phyloP scores from a whole-genome alignment of 1,284 basidiomycete species.

The Puccinia coronata region DNA sequence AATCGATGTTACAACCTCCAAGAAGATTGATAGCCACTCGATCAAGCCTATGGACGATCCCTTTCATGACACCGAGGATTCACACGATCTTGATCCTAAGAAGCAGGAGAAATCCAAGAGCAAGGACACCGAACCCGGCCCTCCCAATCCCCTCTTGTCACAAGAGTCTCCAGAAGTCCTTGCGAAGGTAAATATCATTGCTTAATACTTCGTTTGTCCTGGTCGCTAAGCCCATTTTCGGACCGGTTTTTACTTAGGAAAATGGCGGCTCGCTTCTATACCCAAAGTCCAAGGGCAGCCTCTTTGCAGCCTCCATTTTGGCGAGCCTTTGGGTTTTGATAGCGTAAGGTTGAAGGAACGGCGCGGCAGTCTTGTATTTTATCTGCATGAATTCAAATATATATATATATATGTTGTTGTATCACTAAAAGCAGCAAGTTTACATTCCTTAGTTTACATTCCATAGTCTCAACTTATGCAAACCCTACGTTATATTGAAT shows the following conservation, averaged over 20 bases:
- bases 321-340: neutral
- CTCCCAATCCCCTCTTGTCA: neutral
- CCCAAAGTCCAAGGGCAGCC: neutral
- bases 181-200: neutral
- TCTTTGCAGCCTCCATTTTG: conserved; percentile 2
- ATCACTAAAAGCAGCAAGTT: neutral
- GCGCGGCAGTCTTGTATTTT: neutral
- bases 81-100: neutral
- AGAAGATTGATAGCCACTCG: neutral
- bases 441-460: neutral
- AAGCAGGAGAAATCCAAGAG: neutral
- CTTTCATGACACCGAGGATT: neutral
- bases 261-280: neutral
- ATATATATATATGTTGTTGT: neutral
- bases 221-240: neutral
- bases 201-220: neutral
- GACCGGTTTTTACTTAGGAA: neutral
- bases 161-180: neutral
- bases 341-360: neutral
- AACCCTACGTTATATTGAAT: neutral
- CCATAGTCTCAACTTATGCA: neutral
- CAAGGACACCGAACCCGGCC: neutral
- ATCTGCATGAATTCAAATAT: neutral
- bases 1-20: neutral
- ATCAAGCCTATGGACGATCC: neutral